phyloP scores from a whole-genome alignment of 2,329 filamentous ascomycete species.

The Akanthomyces muscarius region DNA sequence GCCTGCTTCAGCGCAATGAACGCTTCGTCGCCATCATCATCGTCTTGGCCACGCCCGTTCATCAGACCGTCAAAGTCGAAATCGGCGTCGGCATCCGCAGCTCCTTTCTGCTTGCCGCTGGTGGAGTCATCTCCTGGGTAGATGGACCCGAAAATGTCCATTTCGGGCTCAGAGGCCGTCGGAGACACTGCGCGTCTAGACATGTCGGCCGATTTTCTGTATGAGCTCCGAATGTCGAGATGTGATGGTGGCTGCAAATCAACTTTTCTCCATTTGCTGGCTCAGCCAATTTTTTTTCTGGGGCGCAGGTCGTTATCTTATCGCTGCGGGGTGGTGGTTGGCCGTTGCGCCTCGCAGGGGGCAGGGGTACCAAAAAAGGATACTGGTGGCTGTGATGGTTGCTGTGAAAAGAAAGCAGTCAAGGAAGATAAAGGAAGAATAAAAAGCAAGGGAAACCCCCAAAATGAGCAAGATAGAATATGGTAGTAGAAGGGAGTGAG shows the following conservation, averaged over 20 bases:
- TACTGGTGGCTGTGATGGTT: too few relatives aligned
- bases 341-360: too few relatives aligned
- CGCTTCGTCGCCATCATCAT: conserved; percentile 70
- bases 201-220: conserved; percentile 46
- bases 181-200: conserved; percentile 72
- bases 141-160: conserved; percentile 80
- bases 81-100: conserved; percentile 30
- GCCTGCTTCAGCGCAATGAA: conserved; percentile 89
- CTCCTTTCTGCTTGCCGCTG: conserved; percentile 36
- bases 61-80: conserved; percentile 61
- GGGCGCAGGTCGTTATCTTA: conserved; percentile 34
- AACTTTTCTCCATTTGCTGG: background rate
- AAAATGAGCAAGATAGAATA: too few relatives aligned
- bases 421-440: too few relatives aligned
- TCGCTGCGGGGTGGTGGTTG: conserved; percentile 29
- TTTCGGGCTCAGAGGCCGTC: conserved; percentile 79
- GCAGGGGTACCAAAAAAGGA: too few relatives aligned
- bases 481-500: too few relatives aligned
- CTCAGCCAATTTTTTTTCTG: conserved; percentile 31
- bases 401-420: too few relatives aligned
- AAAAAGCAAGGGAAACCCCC: too few relatives aligned
- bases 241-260: background rate
- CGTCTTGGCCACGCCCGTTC: conserved; percentile 43
- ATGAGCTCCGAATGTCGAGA: background rate
- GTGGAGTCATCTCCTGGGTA: conserved; percentile 57